Evolutionary conservation across 2,329 filamentous ascomycete genomes (phyloP).

Genomic region (Colletotrichum nymphaeae): DNA sequence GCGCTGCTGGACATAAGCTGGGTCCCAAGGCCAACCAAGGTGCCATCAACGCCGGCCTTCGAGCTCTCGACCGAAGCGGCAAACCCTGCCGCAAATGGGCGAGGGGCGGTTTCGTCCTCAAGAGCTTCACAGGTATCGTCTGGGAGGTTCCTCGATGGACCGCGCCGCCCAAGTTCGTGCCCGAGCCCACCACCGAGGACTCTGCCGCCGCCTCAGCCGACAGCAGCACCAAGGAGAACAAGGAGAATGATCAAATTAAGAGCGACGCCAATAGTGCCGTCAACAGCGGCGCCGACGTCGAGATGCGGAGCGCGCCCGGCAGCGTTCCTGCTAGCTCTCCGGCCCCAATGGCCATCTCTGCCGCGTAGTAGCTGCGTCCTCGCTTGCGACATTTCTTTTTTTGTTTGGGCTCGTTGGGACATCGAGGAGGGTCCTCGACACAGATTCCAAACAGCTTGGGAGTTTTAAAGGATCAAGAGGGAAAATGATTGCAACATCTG

Average conservation of each 20-base stretch:
- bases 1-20: slow-evolving; percentile 78
- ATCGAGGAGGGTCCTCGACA: not conserved
- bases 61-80: slow-evolving; percentile 91
- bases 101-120: slow-evolving; percentile 83
- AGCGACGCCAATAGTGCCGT: slow-evolving; percentile 59
- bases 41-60: slow-evolving; percentile 95
- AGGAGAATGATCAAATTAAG: slow-evolving; percentile 67
- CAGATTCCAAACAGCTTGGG: slow-evolving; percentile 5
- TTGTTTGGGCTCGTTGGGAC: not conserved
- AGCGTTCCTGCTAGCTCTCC: slow-evolving; percentile 66
- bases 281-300: slow-evolving; percentile 53
- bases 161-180: slow-evolving; percentile 70
- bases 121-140: slow-evolving; percentile 89
- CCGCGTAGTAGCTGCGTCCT: slow-evolving; percentile 48
- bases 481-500: slow-evolving; percentile 3
- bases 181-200: slow-evolving; percentile 58
- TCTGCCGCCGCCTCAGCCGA: slow-evolving; percentile 59
- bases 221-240: slow-evolving; percentile 73
- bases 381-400: not conserved
- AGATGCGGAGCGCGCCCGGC: slow-evolving; percentile 62
- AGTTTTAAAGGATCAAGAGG: slow-evolving; percentile 22
- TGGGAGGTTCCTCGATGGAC: slow-evolving; percentile 90
- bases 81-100: slow-evolving; percentile 94
- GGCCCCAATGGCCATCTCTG: slow-evolving; percentile 58
- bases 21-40: slow-evolving; percentile 97